phyloP scores from a whole-genome alignment of 345 rosid genomes.

The Heritiera fomes region DNA sequence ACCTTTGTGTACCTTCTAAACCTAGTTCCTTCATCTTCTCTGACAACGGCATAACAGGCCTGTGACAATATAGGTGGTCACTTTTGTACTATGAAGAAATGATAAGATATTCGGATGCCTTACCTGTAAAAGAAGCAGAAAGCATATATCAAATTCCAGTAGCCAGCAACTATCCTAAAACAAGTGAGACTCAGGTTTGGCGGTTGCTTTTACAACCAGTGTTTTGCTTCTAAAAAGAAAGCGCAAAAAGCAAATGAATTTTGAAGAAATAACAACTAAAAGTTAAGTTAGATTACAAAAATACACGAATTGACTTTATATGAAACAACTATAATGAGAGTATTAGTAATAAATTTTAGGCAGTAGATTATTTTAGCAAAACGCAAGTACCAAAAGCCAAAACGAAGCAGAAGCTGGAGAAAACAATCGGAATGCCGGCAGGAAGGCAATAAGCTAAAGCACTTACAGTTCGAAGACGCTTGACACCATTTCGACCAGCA shows the following conservation, averaged over 20 bases:
- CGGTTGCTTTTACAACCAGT: background rate
- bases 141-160: background rate
- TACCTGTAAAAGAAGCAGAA: slow-evolving; percentile 53
- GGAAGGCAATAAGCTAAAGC: background rate
- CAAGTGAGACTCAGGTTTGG: background rate
- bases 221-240: background rate
- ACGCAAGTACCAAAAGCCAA: background rate
- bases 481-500: slow-evolving; percentile 96
- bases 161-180: background rate
- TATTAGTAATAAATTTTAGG: background rate
- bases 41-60: slow-evolving; percentile 97
- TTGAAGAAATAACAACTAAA: background rate
- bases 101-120: slow-evolving; percentile 96
- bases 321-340: background rate
- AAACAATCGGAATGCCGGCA: background rate
- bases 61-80: slow-evolving; percentile 88
- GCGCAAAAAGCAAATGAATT: background rate
- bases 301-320: background rate
- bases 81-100: slow-evolving; percentile 82
- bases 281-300: background rate
- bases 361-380: background rate
- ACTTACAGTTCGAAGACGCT: slow-evolving; percentile 96
- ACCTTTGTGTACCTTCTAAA: slow-evolving; percentile 90
- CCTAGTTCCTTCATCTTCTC: slow-evolving; percentile 96
- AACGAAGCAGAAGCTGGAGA: background rate